Evolutionary conservation across 2,329 filamentous ascomycete genomes (phyloP).

Genomic region (Hymenoscyphus albidus): DNA sequence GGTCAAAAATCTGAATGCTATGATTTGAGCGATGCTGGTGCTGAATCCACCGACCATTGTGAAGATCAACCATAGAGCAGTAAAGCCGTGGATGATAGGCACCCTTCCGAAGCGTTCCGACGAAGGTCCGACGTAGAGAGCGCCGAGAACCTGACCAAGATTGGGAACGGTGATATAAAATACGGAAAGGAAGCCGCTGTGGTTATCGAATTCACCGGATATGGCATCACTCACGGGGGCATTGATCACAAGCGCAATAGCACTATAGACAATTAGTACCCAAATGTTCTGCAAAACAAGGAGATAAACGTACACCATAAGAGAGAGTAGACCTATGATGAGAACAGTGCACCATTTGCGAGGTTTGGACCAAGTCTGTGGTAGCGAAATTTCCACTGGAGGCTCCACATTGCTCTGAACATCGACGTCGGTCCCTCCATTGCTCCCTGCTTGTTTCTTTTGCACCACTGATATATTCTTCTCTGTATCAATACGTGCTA

Average conservation of each 20-base stretch:
- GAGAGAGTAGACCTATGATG: neutral
- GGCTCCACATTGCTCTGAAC: neutral
- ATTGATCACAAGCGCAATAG: neutral
- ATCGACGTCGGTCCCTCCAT: too few species aligned
- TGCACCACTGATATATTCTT: too few species aligned
- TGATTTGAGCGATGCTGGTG: conserved; percentile 49
- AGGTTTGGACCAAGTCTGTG: neutral
- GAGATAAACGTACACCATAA: neutral
- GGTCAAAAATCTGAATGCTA: conserved; percentile 45
- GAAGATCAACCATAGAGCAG: conserved; percentile 52
- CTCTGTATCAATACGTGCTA: neutral
- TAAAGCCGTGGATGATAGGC: conserved; percentile 45
- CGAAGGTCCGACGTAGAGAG: conserved; percentile 40
- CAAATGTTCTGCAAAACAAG: too few species aligned
- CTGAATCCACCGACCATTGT: conserved; percentile 52
- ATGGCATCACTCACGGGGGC: neutral
- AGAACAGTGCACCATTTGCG: neutral
- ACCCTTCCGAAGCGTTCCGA: conserved; percentile 49
- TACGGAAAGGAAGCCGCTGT: conserved; percentile 42
- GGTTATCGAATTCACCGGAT: neutral
- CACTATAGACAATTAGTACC: neutral
- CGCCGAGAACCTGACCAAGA: conserved; percentile 33
- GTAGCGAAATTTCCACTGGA: neutral
- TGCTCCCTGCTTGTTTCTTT: too few species aligned
- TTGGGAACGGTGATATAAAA: conserved; percentile 53